Evolutionary conservation across 2,329 filamentous ascomycete genomes (phyloP).

Genomic region (Teratosphaeria nubilosa): DNA sequence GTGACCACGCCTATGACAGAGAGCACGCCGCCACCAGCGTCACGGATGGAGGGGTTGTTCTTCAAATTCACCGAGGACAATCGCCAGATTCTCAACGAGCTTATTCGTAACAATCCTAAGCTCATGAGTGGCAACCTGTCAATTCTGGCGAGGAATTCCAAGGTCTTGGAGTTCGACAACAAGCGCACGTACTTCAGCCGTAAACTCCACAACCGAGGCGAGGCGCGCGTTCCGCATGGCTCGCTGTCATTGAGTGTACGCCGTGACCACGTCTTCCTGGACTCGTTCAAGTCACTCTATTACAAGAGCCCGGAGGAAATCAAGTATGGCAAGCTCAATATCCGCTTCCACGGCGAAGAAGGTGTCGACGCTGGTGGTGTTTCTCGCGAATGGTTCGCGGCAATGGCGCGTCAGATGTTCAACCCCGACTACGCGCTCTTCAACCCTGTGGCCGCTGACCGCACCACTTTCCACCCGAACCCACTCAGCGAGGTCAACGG

Average conservation of each 20-base stretch:
- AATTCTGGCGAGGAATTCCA: constrained; percentile 92
- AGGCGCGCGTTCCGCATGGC: constrained; percentile 56
- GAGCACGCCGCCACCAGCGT: constrained; percentile 69
- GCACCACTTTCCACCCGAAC: constrained; percentile 98
- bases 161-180: constrained; percentile 98
- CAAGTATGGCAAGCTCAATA: constrained; percentile 97
- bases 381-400: constrained; percentile 98
- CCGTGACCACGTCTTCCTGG: constrained; percentile 91
- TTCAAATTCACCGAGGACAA: constrained; percentile 97
- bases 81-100: constrained; percentile 92
- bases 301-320: constrained; percentile 96
- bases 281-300: constrained; percentile 96
- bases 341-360: constrained; percentile 93
- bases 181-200: constrained; percentile 98
- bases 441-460: constrained; percentile 90
- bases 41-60: constrained; percentile 79
- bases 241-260: constrained; percentile 82
- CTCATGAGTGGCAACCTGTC: constrained; percentile 98
- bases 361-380: constrained; percentile 96
- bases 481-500: constrained; percentile 87
- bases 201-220: constrained; percentile 69
- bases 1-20: constrained; percentile 39
- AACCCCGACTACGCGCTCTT: constrained; percentile 96
- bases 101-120: constrained; percentile 92
- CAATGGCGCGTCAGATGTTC: constrained; percentile 95